Evolutionary conservation across 2,329 filamentous ascomycete genomes (phyloP), one percentile per base, ranked within the genome.

Genomic region (Thelonectria rubi): DNA sequence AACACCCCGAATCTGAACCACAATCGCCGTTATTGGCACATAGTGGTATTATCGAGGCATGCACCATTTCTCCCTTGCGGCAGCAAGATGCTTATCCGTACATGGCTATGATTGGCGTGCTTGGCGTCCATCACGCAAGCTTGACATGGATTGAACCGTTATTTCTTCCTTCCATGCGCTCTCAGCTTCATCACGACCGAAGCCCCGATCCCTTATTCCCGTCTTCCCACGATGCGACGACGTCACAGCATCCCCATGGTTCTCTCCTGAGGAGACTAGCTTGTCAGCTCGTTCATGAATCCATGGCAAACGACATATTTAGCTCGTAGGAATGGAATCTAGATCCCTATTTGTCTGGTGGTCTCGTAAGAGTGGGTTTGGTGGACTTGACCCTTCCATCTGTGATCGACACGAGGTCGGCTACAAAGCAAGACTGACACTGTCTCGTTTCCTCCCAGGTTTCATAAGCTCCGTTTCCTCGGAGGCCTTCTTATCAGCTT

Each of bases 1-100:
- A 40, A 57, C 24, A 40, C 34, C 43, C 51, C 45, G 14, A 45
- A 48, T 47, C 53, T 50, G 39, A 47, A 34, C 37, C 40, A 40
- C 51, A 39, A 30, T 37, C 20, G 43, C 20, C 45, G 20, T 47
- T 43, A 37, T 14, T 37, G 34, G 9, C 26, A 30, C 26, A 30
- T 30, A 30, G 26, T 30, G 26, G 40, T 20, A 17, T 15, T 43
- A 43, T 43, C n/a, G 45, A 47, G 20, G 12, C 14, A 47, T 30
- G 21, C 45, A 47, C 20, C 34, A 37, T 37, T 11, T 11, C 15
- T 14, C 34, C 45, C 45, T 47, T 47, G 45, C 45, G 6, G 45
- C 21, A 47, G 24, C 6, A 14, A n/a, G 15, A 21, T 21, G 45
- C 8, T 21, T 30, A 30, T 5, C 11, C 7, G 26, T 30, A 21